phyloP scores from a whole-genome alignment of 2,329 filamentous ascomycete species.

The Microcyclospora pomicola region DNA sequence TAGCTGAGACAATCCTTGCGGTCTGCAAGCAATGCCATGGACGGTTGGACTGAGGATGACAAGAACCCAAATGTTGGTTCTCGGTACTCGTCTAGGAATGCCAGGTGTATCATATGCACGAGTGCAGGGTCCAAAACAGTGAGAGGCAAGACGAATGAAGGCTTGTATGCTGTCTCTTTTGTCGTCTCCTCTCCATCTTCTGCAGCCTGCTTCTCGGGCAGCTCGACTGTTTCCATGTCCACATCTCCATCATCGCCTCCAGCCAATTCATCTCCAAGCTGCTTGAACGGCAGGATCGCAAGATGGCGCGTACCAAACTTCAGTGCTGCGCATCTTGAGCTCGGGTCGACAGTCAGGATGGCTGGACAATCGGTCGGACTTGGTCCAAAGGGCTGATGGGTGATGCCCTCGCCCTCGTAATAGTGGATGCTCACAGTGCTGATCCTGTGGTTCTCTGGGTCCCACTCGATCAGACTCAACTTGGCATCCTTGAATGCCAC shows the following conservation, averaged over 20 bases:
- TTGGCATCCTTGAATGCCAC: conserved; percentile 83
- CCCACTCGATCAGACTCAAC: conserved; percentile 87
- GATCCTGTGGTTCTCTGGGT: conserved; percentile 63
- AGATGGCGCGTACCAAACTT: conserved; percentile 82
- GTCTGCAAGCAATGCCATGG: conserved; percentile 57
- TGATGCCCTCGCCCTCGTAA: conserved; percentile 78
- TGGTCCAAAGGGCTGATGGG: conserved; percentile 54
- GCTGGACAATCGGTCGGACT: conserved; percentile 63
- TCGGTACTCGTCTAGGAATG: conserved; percentile 91
- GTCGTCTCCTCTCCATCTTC: conserved; percentile 20
- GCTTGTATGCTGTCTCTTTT: conserved; percentile 58
- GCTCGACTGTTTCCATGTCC: conserved; percentile 45
- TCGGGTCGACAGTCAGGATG: conserved; percentile 75
- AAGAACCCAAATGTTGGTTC: conserved; percentile 95
- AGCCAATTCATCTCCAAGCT: conserved; percentile 63
- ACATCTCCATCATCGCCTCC: conserved; percentile 55
- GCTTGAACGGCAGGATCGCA: conserved; percentile 85
- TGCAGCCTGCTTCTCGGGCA: conserved; percentile 14
- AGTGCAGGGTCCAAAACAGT: conserved; percentile 78
- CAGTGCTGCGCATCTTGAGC: conserved; percentile 82
- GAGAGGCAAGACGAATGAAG: conserved; percentile 86
- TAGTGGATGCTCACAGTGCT: conserved; percentile 91
- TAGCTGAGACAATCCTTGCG: conserved; percentile 78
- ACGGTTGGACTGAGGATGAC: conserved; percentile 59
- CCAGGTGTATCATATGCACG: conserved; percentile 77